A percentile compares a stretch with the other conserved stretches of the same genome.
Conservation (phyloP, 2,329 filamentous ascomycete species). For the Calonectria pauciramosa region DNA sequence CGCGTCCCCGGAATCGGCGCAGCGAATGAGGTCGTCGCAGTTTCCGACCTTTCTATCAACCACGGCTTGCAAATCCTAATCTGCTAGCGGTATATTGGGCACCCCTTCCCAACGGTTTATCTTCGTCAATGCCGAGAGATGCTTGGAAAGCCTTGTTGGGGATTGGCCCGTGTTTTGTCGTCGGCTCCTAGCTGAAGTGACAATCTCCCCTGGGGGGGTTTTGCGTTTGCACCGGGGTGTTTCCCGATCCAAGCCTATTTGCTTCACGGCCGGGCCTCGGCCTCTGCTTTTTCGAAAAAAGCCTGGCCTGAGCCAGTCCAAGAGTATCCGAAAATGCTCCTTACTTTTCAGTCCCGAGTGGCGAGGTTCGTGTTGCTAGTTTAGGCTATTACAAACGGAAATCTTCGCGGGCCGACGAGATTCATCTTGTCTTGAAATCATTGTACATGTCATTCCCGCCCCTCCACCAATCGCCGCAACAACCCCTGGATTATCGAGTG, state of each 20-base stretch:
- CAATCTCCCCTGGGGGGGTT: neutral
- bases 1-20: constrained; percentile 36
- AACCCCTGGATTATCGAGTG: neutral
- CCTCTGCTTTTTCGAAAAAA: constrained; percentile 25
- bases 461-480: neutral
- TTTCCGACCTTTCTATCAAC: constrained; percentile 28
- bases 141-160: constrained; percentile 9
- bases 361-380: constrained; percentile 3
- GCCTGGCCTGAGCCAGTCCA: constrained; percentile 33
- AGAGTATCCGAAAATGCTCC: constrained; percentile 33
- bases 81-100: constrained; percentile 37
- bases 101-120: constrained; percentile 8
- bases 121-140: constrained; percentile 12
- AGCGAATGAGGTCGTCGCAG: constrained; percentile 39
- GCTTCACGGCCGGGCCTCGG: neutral
- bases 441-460: constrained; percentile 28
- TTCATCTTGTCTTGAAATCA: neutral
- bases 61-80: constrained; percentile 37
- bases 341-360: constrained; percentile 33
- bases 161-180: constrained; percentile 13
- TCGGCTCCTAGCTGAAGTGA: neutral
- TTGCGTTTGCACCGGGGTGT: constrained; percentile 9
- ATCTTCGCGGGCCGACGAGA: constrained; percentile 3
- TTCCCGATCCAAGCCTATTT: constrained; percentile 25
- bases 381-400: constrained; percentile 16